Evolutionary conservation across 495 filamentous ascomycete species (phyloP), one percentile per base, ranked within the genome.

Genomic region (Peziza echinospora): DNA sequence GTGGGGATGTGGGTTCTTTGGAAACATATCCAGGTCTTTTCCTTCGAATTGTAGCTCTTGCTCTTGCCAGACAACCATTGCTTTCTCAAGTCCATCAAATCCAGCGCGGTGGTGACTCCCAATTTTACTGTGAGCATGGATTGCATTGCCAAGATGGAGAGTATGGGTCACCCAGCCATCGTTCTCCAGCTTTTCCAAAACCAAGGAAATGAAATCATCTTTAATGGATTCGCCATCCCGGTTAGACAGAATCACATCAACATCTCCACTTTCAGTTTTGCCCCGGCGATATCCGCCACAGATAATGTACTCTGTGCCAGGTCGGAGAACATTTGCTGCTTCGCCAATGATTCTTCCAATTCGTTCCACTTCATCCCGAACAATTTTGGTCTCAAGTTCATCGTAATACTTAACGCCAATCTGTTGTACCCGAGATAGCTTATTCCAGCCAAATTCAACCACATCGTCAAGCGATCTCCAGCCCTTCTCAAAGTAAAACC

Each of bases 331-430:
- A 21, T 66, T 67, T 2, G 84, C 85, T 53, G 86, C 75, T 2
- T 60, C 51, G 2, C 71, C 65, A 28, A 96, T 67, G 7, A 67
- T 65, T 3, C 54, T 48, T 0, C 68, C 73, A 48, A 94, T 93
- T 0, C 56, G 47, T 53, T 84, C 78, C 2, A 84, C 77, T 55
- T 97, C 87, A 0, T 46, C 41, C 1, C 86, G 70, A 1, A 84
- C 70, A 16, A 97, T 80, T 11, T 26, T 37, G 25, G 70, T 71
- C 19, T 66, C 59, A 40, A 97, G 80, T 46, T 96, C 89, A 41
- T 91, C 82, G 58, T 86, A 93, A 59, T 77, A 94, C 58, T 96
- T 96, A n/a, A 96, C 61, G 0, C 89, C 89, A 41, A 97, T 92
- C 58, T 96, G 85, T 60, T 92, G 86, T 1, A 80, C 80, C 13